phyloP scores from a whole-genome alignment of 352 stramenopile genomes.

The Thalassiosira mediterranea region DNA sequence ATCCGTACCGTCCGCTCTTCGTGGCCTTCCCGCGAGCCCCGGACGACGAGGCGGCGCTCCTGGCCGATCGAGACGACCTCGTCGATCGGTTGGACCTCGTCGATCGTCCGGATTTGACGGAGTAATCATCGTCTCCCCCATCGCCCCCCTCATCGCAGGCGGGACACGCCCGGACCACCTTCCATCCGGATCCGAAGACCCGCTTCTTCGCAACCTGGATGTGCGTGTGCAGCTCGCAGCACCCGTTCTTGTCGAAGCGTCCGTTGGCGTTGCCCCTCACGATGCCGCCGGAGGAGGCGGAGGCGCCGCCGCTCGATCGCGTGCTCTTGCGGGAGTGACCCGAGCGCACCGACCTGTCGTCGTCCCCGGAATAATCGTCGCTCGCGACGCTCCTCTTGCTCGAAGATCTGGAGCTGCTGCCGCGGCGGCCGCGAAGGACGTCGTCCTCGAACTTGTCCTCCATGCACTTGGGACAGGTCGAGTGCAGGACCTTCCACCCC shows the following conservation, averaged over 20 bases:
- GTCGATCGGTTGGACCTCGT: conserved; percentile 12
- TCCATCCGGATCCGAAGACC: conserved; percentile 48
- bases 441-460: conserved; percentile 35
- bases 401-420: neutral
- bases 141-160: conserved; percentile 21
- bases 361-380: no score
- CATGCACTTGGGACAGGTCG: conserved; percentile 43
- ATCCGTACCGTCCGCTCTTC: conserved; percentile 31
- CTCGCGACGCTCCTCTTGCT: neutral
- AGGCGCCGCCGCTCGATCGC: neutral
- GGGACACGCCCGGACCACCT: conserved; percentile 30
- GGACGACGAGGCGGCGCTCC: neutral
- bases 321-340: neutral
- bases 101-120: conserved; percentile 19
- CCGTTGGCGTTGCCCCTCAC: conserved; percentile 28
- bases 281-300: neutral
- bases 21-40: conserved; percentile 18
- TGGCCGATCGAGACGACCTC: conserved; percentile 9
- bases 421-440: conserved; percentile 15
- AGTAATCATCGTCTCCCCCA: conserved; percentile 22
- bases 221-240: conserved; percentile 47
- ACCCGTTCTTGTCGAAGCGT: conserved; percentile 57
- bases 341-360: conserved; percentile 1
- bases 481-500: conserved; percentile 47
- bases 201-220: conserved; percentile 57